Evolutionary conservation across 1,139 yeast species (phyloP), one percentile per base, ranked within the genome.

Genomic region (Geotrichum phurueaensis): DNA sequence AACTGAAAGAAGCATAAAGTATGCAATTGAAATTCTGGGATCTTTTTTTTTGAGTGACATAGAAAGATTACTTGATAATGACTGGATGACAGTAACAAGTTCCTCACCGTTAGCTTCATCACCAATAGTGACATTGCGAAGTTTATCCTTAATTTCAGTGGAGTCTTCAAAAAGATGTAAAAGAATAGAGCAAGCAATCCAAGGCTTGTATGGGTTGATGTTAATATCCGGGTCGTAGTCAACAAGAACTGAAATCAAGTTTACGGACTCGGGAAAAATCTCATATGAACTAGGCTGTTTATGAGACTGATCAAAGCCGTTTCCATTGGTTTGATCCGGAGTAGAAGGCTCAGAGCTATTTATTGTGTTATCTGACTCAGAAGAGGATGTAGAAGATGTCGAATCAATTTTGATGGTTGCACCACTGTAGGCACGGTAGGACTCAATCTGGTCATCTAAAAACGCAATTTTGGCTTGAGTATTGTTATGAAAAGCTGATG

Each of bases 141-240:
- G 81, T 39, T 80, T 66, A 15, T 79, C 81, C 63, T 82, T 80
- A 36, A 82, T 79, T 33, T 79, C 84, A 9, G 70, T 71, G 10
- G 75, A 69, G 29, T 84, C 89, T 60, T 83, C 83, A 65, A 91
- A 82, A 3, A 91, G 70, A 62, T 82, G 83, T 60, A 88, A 77
- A 50, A 94, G 70, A 3, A 89, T 78, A 2, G 84, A 81, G 1
- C 89, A 78, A 0, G 97, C 85, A 75, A 94, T 92, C 96, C 97
- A 95, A 0, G 85, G 76, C 68, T 86, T 84, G 71, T 90, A 94
- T 0, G 99, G 97, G 66, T 95, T 92, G 52, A 91, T 74, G 62
- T 85, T 83, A 54, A 82, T 75, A 22, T 87, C 91, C 1, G 89
- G 82, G 67, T 91, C 95, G 68, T 88, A 90, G 65, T 87, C 95